Evolutionary conservation across 2,329 filamentous ascomycete species (phyloP), one percentile per base, ranked within the genome.

Genomic region (Xylariaceae sp.): DNA sequence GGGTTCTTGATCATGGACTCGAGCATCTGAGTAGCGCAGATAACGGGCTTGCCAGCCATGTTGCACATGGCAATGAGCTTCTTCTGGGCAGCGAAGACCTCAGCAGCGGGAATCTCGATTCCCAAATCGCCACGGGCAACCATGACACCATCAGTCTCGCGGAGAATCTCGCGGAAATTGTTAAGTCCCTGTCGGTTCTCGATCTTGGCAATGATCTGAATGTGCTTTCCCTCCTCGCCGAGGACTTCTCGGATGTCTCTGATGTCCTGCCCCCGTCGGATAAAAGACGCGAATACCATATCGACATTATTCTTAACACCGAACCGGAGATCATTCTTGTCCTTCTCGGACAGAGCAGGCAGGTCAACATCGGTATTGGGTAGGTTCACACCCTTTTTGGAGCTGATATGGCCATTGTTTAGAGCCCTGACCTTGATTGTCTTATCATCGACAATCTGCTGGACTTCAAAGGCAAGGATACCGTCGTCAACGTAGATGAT

Each of bases 61-160:
- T 99, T 99, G 87, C 95, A 99, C 88, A 98, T 98, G 79, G 95
- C 93, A 78, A 99, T 99, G 86, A 99, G 93, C 91, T 99, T 99
- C 89, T 99, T 99, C 84, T 99, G 95, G 54, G 95, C 95, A 67
- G 96, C 91, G 79, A 99, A 99, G 66, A 99, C 95, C 84, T 99
- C 95, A 64, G 93, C 91, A 60, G 95, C 93, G 48, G 95, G 93
- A 70, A 99, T 99, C 81, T 99, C 95, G 70, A 99, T 99, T 82
- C 95, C 95, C 64, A 96, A 81, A 74, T 98, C 95, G 81, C 95
- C 95, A 86, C 95, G 93, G 71, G 95, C 95, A 67, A 99, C 95
- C 95, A 99, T 99, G 81, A 99, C 93, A 84, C 95, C 95, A 76
- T 99, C 95, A 5, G 95, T 98, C 81, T 93, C 91, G 73, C 86